These are phyloP conservation scores for Candida vaughaniae DNA, from an alignment of 805 yeast species.

Conservation along the genomic window DNA sequence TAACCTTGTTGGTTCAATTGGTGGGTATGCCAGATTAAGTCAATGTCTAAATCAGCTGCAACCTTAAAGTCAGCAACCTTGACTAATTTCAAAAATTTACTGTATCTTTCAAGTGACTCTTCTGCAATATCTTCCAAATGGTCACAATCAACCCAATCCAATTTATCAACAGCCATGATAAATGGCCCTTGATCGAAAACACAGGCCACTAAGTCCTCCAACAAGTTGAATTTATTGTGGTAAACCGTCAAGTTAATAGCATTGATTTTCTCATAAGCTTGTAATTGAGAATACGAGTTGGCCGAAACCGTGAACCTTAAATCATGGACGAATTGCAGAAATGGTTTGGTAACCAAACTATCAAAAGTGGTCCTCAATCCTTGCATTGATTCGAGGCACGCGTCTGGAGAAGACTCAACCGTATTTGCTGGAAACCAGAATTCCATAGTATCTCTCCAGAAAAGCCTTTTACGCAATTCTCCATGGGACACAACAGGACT, in stretches of 20 bases:
- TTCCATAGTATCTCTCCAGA: conserved; percentile 11
- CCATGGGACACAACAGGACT: conserved; percentile 16
- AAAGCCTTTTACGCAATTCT: conserved; percentile 19
- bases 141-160: conserved; percentile 19
- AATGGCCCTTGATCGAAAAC: conserved; percentile 23
- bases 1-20: conserved; percentile 15
- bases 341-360: conserved; percentile 1
- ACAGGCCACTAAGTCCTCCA: conserved; percentile 26
- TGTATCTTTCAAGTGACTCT: conserved; percentile 19
- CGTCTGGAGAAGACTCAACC: not conserved
- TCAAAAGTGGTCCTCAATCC: conserved; percentile 1
- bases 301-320: not conserved
- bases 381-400: not conserved
- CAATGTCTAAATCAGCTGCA: conserved; percentile 28
- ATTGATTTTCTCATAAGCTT: conserved; percentile 5
- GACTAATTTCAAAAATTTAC: conserved; percentile 15
- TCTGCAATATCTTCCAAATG: conserved; percentile 12
- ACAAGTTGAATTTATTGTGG: conserved; percentile 1
- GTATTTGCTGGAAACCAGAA: conserved; percentile 2
- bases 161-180: conserved; percentile 18
- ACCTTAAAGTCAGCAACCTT: conserved; percentile 3
- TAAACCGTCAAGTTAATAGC: conserved; percentile 8
- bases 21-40: conserved; percentile 29
- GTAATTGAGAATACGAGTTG: conserved; percentile 3
- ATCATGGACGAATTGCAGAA: conserved; percentile 1